Evolutionary conservation across 371 early-diverging fungal species (phyloP).

Genomic region (Dipsacomyces acuminosporus): DNA sequence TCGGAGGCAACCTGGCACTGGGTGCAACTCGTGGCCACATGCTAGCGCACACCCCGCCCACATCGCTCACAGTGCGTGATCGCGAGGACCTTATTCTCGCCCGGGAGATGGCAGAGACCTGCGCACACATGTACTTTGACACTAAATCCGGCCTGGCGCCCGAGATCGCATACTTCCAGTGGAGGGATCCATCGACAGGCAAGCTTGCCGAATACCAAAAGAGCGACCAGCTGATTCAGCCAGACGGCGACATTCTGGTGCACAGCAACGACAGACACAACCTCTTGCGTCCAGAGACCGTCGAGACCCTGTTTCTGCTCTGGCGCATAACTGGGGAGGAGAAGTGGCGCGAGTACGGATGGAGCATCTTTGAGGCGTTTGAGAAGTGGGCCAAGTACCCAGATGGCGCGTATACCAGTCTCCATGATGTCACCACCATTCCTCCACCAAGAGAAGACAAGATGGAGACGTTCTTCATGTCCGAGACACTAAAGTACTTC

Average conservation of each 20-base stretch:
- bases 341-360: conserved; percentile 77
- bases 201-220: conserved; percentile 4
- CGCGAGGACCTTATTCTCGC: conserved; percentile 67
- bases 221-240: conserved; percentile 60
- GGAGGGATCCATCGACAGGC: conserved; percentile 1
- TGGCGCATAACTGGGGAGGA: conserved; percentile 77
- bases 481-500: conserved; percentile 92
- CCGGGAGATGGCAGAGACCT: conserved; percentile 68
- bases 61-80: conserved; percentile 40
- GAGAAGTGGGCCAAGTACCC: conserved; percentile 66
- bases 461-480: conserved; percentile 67
- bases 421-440: conserved; percentile 60
- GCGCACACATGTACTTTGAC: conserved; percentile 75
- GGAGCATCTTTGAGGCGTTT: conserved; percentile 76
- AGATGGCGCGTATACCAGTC: conserved; percentile 67
- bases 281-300: conserved; percentile 79
- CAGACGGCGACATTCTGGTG: conserved; percentile 50
- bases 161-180: conserved; percentile 66
- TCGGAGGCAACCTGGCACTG: conserved; percentile 76
- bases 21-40: conserved; percentile 55
- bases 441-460: conserved; percentile 67
- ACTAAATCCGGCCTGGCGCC: conserved; percentile 76
- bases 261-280: conserved; percentile 50
- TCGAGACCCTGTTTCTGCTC: conserved; percentile 78
- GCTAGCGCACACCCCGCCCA: conserved; percentile 48